phyloP scores from a whole-genome alignment of 139 green algal species.

The Micractinium sp. region DNA sequence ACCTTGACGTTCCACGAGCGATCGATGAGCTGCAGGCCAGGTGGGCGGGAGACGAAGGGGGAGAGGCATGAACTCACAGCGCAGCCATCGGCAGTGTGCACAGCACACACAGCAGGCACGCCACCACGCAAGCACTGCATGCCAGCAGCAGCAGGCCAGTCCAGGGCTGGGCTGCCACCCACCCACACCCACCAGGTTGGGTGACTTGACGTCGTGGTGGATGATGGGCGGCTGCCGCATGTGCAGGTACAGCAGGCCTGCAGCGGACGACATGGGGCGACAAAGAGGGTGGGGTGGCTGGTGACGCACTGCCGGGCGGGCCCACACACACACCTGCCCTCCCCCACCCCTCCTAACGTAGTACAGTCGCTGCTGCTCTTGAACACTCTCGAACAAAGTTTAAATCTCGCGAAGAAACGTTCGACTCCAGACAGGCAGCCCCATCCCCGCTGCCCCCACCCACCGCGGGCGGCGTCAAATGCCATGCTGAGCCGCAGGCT shows the following conservation, averaged over 20 bases:
- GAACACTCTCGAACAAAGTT: too few relatives aligned
- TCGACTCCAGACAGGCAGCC: too few relatives aligned
- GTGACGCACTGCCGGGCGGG: too few relatives aligned
- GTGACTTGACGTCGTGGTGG: slow-evolving; percentile 5
- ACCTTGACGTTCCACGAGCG: background rate
- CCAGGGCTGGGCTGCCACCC: background rate
- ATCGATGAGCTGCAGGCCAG: background rate
- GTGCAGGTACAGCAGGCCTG: slow-evolving; percentile 21
- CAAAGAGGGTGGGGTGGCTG: background rate
- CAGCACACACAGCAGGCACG: too few relatives aligned
- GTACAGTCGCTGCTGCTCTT: too few relatives aligned
- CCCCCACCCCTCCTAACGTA: too few relatives aligned
- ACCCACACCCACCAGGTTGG: background rate
- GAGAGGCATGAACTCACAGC: too few relatives aligned
- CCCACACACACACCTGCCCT: too few relatives aligned
- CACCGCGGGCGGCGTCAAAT: background rate
- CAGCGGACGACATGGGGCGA: background rate
- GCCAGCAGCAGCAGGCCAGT: background rate
- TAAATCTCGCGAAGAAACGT: too few relatives aligned
- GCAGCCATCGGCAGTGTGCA: background rate
- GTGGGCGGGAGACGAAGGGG: background rate
- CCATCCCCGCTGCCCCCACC: too few relatives aligned
- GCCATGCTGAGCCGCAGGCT: background rate
- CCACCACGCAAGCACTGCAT: background rate
- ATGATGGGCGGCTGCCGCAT: background rate